Evolutionary conservation across 225 moss, liverwort and hornwort genomes (phyloP).

Genomic region (Bryoerythrophyllum caledonicum): DNA sequence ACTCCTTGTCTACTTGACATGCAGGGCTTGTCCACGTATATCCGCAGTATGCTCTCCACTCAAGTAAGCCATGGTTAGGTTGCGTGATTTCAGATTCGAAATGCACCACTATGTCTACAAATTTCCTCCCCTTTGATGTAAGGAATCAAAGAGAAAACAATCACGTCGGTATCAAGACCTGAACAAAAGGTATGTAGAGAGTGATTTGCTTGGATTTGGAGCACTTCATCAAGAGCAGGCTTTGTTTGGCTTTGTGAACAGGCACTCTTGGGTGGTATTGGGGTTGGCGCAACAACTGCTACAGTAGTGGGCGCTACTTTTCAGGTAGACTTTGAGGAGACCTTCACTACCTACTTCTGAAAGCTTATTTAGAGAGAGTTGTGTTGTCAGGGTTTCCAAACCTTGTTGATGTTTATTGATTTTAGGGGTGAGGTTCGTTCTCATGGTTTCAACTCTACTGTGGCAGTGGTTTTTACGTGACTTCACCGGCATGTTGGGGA

Average conservation of each 20-base stretch:
- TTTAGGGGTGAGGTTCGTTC: background rate
- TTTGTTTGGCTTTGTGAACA: slow-evolving; percentile 43
- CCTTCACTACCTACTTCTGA: background rate
- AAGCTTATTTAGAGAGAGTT: background rate
- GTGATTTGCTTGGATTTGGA: slow-evolving; percentile 25
- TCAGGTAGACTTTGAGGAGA: slow-evolving; percentile 47
- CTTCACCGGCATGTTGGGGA: slow-evolving; percentile 98
- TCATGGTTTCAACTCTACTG: slow-evolving; percentile 9
- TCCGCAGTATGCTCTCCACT: slow-evolving; percentile 98
- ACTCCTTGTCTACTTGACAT: slow-evolving; percentile 10
- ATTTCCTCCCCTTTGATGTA: background rate
- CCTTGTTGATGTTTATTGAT: slow-evolving; percentile 2
- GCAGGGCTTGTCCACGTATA: slow-evolving; percentile 95
- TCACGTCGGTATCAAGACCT: slow-evolving; percentile 11
- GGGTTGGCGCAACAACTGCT: slow-evolving; percentile 96
- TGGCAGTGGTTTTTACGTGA: slow-evolving; percentile 97
- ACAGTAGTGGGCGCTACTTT: slow-evolving; percentile 98
- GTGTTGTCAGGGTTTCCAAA: slow-evolving; percentile 2
- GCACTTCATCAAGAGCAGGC: slow-evolving; percentile 19
- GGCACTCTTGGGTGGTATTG: slow-evolving; percentile 96
- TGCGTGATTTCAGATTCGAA: background rate
- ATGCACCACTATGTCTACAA: background rate
- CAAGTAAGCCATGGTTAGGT: slow-evolving; percentile 60
- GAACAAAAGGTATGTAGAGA: slow-evolving; percentile 3
- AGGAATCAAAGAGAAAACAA: background rate